phyloP scores from a whole-genome alignment of 2,329 filamentous ascomycete species.

The Dothiorella sarmentorum region DNA sequence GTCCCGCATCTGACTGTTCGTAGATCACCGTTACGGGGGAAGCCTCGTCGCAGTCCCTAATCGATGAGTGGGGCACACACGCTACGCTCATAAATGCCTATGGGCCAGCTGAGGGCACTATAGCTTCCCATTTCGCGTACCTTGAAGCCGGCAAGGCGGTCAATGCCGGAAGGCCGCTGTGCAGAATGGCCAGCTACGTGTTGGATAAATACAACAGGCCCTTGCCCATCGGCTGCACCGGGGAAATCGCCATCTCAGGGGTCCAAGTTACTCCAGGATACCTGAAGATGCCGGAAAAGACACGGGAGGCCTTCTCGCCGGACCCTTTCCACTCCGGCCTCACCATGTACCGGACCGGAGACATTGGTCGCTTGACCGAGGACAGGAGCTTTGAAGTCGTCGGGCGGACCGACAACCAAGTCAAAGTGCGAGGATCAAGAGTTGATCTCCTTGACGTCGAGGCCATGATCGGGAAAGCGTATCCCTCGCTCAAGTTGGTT shows the following conservation, averaged over 20 bases:
- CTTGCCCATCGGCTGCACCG: slow-evolving; percentile 14
- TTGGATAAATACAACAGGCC: slow-evolving; percentile 12
- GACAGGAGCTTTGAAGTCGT: slow-evolving; percentile 19
- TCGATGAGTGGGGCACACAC: no score
- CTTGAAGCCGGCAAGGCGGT: not conserved
- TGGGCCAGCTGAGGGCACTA: slow-evolving; percentile 14
- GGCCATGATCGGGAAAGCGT: not conserved
- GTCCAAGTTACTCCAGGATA: slow-evolving; percentile 19
- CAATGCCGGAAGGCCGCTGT: slow-evolving; percentile 11
- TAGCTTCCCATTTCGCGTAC: slow-evolving; percentile 9
- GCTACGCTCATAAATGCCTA: slow-evolving; percentile 16
- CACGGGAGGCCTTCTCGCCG: not conserved
- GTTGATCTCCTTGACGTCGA: slow-evolving; percentile 22
- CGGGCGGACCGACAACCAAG: slow-evolving; percentile 21
- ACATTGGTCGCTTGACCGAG: slow-evolving; percentile 17
- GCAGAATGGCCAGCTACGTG: slow-evolving; percentile 15
- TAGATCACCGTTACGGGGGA: no score
- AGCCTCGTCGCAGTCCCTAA: no score
- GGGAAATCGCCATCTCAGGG: slow-evolving; percentile 18
- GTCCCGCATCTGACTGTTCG: no score
- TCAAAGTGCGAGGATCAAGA: slow-evolving; percentile 22
- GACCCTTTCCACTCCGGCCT: slow-evolving; percentile 2
- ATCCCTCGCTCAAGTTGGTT: not conserved
- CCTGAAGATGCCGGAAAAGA: slow-evolving; percentile 6
- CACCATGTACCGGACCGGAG: slow-evolving; percentile 20